A percentile compares a stretch with the other conserved stretches of the same genome.
These are phyloP conservation scores for Mallotus repandus DNA, from an alignment of 441 rosid species.

Conservation along the genomic window DNA sequence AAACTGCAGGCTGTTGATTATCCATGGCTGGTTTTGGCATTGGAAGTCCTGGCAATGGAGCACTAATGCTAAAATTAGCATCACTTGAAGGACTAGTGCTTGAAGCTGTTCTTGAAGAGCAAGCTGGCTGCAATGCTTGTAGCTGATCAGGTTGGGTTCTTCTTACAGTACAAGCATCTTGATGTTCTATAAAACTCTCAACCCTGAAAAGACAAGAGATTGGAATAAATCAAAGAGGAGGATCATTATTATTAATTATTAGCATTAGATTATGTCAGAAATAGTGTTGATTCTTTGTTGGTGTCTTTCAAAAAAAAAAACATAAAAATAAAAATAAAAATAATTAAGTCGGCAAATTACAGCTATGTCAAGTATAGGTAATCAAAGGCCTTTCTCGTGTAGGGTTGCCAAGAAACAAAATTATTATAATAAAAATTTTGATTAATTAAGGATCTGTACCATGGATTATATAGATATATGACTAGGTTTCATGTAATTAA, in stretches of 20 bases:
- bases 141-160: conserved; percentile 44
- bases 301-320: not conserved
- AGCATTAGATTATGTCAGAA: conserved; percentile 4
- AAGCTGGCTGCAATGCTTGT: conserved; percentile 46
- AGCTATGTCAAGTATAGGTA: conserved; percentile 8
- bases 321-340: too few relatives aligned
- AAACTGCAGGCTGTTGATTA: conserved; percentile 22
- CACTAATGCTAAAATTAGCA: conserved; percentile 44
- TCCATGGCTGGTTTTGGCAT: conserved; percentile 35
- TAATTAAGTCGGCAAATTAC: conserved; percentile 3
- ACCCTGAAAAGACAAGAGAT: conserved; percentile 47
- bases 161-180: conserved; percentile 70
- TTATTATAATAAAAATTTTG: conserved; percentile 25
- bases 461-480: conserved; percentile 19
- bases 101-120: conserved; percentile 83
- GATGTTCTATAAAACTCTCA: conserved; percentile 98
- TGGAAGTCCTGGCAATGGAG: conserved; percentile 41
- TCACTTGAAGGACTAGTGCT: conserved; percentile 82
- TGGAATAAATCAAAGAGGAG: conserved; percentile 13
- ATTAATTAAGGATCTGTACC: conserved; percentile 27
- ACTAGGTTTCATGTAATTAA: conserved; percentile 20
- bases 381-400: conserved; percentile 24
- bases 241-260: not conserved
- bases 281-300: conserved; percentile 12
- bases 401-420: conserved; percentile 39